phyloP scores from a whole-genome alignment of 2,329 filamentous ascomycete species.

The Geosmithia putterillii region DNA sequence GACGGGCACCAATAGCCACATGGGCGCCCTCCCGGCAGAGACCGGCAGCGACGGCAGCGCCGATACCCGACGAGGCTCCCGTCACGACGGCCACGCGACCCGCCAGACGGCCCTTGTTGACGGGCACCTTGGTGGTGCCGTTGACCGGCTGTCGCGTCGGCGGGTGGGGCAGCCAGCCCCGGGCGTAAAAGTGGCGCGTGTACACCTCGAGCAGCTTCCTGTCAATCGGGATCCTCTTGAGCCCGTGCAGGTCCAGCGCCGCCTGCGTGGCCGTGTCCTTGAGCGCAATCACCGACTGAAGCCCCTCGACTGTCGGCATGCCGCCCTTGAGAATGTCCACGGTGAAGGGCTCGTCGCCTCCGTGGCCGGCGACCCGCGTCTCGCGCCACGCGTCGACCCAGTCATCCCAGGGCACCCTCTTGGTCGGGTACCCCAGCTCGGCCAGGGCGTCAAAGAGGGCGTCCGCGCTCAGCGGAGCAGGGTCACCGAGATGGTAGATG shows the following conservation, averaged over 20 bases:
- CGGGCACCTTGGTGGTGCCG: constrained; percentile 3
- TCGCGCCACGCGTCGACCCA: constrained; percentile 67
- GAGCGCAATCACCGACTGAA: constrained; percentile 60
- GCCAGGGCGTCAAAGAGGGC: constrained; percentile 52
- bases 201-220: constrained; percentile 62
- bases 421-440: constrained; percentile 58
- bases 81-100: constrained; percentile 67
- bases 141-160: constrained; percentile 34
- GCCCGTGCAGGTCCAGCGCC: constrained; percentile 33
- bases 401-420: constrained; percentile 54
- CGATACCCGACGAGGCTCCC: constrained; percentile 69
- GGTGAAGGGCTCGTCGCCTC: constrained; percentile 59
- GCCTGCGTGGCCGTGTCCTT: constrained; percentile 57
- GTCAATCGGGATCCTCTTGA: constrained; percentile 59
- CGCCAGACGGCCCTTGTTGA: constrained; percentile 42
- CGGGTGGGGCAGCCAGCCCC: constrained; percentile 60
- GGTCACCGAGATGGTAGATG: constrained; percentile 64
- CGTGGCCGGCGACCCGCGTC: constrained; percentile 50
- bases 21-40: constrained; percentile 61
- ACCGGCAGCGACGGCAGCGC: constrained; percentile 58
- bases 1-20: constrained; percentile 60
- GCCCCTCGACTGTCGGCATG: constrained; percentile 64
- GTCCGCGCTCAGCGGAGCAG: constrained; percentile 54
- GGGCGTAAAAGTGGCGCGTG: constrained; percentile 66
- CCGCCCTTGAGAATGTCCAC: constrained; percentile 69